phyloP scores from a whole-genome alignment of 2,329 filamentous ascomycete genomes.

The Colletotrichum abscissum region DNA sequence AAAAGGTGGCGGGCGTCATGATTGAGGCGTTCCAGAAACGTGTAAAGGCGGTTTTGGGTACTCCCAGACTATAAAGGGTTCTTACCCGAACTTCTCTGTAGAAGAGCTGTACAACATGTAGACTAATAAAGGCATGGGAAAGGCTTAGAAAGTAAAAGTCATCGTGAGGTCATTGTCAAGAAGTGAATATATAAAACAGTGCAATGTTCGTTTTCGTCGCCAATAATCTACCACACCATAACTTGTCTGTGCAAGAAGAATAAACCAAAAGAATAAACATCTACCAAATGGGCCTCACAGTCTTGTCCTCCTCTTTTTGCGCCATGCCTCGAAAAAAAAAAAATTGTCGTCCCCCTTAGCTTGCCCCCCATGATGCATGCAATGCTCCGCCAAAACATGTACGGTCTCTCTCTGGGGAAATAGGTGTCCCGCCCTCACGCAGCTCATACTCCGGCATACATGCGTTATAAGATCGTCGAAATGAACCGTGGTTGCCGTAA shows the following conservation, averaged over 20 bases:
- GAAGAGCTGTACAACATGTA: not conserved
- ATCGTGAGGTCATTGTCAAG: not conserved
- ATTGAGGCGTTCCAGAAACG: conserved; percentile 91
- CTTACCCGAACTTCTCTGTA: too few species aligned
- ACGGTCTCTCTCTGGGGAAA: conserved; percentile 3
- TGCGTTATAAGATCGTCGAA: conserved; percentile 31
- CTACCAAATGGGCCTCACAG: not conserved
- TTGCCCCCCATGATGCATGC: conserved; percentile 23
- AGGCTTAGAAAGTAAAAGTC: not conserved
- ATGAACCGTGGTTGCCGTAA: conserved; percentile 22
- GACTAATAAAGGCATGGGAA: not conserved
- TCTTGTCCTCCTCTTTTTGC: conserved; percentile 20
- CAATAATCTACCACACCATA: conserved; percentile 3
- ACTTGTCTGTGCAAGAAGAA: not conserved
- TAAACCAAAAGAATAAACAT: not conserved
- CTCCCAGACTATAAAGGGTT: conserved; percentile 9
- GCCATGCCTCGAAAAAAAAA: not conserved
- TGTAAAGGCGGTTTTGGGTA: conserved; percentile 69
- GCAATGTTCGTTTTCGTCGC: not conserved
- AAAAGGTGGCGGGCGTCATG: conserved; percentile 88
- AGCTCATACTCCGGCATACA: conserved; percentile 37
- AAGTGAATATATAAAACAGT: not conserved
- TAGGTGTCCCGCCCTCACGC: conserved; percentile 15
- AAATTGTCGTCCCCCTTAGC: conserved; percentile 9
- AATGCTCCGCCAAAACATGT: conserved; percentile 10